These are phyloP conservation scores for Mortierella sp. DNA, from an alignment of 371 early-diverging fungal species.

Conservation along the genomic window DNA sequence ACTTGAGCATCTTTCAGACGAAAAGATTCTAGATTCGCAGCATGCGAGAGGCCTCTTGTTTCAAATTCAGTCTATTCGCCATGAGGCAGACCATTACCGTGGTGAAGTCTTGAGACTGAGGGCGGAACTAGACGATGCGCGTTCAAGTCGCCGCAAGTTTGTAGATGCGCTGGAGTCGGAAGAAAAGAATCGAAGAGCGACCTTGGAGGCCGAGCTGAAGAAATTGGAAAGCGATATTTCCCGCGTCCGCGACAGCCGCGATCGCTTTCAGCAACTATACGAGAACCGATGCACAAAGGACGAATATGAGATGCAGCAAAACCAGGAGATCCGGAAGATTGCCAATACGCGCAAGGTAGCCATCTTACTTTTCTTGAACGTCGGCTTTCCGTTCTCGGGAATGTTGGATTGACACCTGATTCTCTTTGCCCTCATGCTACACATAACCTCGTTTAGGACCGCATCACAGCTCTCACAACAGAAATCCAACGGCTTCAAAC, in stretches of 20 bases:
- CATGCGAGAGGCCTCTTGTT: slow-evolving; percentile 60
- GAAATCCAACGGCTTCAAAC: slow-evolving; percentile 74
- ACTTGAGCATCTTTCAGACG: slow-evolving; percentile 58
- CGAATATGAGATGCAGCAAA: slow-evolving; percentile 66
- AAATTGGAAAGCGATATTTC: slow-evolving; percentile 79
- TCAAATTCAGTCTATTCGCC: slow-evolving; percentile 61
- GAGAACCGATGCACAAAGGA: slow-evolving; percentile 78
- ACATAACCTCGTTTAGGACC: slow-evolving; percentile 48
- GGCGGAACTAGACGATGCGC: slow-evolving; percentile 73
- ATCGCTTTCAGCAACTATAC: slow-evolving; percentile 75
- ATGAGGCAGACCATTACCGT: slow-evolving; percentile 61
- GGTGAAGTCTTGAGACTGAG: slow-evolving; percentile 60
- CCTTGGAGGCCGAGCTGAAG: slow-evolving; percentile 69
- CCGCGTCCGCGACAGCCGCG: slow-evolving; percentile 82
- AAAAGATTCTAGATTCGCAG: slow-evolving; percentile 57
- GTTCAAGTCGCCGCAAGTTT: slow-evolving; percentile 70
- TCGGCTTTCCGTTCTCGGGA: no score
- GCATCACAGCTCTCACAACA: slow-evolving; percentile 68
- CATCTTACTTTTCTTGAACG: no score
- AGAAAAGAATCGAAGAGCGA: slow-evolving; percentile 71
- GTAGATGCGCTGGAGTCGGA: slow-evolving; percentile 60
- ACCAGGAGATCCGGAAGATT: slow-evolving; percentile 72
- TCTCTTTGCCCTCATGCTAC: no score
- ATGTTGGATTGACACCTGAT: no score
- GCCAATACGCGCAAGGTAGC: slow-evolving; percentile 70